Evolutionary conservation across 306 rosid genomes (phyloP), one percentile per base, ranked within the genome.

Genomic region (Pterocarpus macrocarpus): DNA sequence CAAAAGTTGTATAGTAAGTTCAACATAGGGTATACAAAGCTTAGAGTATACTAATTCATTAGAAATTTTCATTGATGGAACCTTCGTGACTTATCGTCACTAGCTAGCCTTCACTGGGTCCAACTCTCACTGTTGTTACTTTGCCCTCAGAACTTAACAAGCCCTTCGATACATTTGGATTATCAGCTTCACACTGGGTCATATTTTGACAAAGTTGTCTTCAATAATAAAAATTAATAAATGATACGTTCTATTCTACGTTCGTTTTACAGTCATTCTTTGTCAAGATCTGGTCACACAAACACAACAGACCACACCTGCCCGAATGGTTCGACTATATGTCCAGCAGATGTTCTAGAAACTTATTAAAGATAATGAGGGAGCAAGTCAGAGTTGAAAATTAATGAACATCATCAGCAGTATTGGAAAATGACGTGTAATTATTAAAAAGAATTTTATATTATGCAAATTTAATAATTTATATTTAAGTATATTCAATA

Each of bases 171-270:
- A 33, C n/a, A 49, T 50, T 35, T 34, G 63, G 49, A 34, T 49
- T 35, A 47, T 69, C 81, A 38, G 41, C 65, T 72, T 70, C 69
- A 41, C 58, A 30, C 73, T 30, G 4, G 68, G 67, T 70, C 81
- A 38, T 62, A 50, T 71, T 55, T 77, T 77, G 86, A 83, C 64
- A 1, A 34, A 63, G 75, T 70, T n/a, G 38, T 49, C 3, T 57
- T 0, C 13, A 63, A 68, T 53, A 3, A n/a, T 65, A 15, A 36
- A 41, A 64, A 22, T n/a, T 33, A 9, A 45, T 14, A 4, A n/a
- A 12, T 12, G 63, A 61, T 57, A 33, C 3, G 69, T 50, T 69
- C 70, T 59, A 33, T 1, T 5, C 16, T 55, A 55, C 5, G 1
- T 14, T 10, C 10, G 39, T 62, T 64, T 15, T 17, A 22, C 43